Evolutionary conservation across 2,329 filamentous ascomycete genomes (phyloP), one percentile per base, ranked within the genome.

Genomic region (Fusarium newnesense): DNA sequence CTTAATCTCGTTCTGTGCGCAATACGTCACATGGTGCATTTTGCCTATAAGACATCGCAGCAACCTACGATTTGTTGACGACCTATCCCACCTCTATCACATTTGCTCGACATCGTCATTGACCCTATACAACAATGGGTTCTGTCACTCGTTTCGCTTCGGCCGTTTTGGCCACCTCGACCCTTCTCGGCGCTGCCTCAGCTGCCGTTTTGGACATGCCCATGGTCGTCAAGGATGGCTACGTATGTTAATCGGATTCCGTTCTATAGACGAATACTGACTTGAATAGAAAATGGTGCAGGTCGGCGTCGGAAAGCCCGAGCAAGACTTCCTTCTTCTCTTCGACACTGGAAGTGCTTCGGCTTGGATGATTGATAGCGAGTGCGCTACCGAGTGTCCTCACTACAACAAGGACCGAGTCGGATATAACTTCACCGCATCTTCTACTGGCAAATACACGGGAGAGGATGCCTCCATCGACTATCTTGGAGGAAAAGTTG

Each of bases 321-420:
- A 71, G 15, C 70, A 77, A 52, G 69, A 61, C 1, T 77, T 79
- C 62, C 68, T 72, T 3, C 75, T 83, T 9, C 64, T 75, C 16
- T 82, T 82, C 63, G 81, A 83, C 67, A 83, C 80, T 0, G 81
- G 82, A 28, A 82, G 80, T 59, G 61, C 81, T 4, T 79, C 81
- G 1, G 60, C 81, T 2, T 83, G 82, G 81, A 75, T 81, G 9
- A 63, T 80, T 40, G 79, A 80, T 36, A 53, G 28, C 24, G 61
- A 57, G 18, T 82, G 78, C 68, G 75, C 76, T 9, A 63, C 72
- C 5, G 69, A 63, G 2, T 83, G 81, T 50, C 7, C 50, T 7
- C 79, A 81, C 40, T 49, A 37, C 46, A 74, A 68, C 60, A 73
- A 76, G 62, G 42, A 75, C 12, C 74, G 80, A 24, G 64, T 49